Evolutionary conservation across 495 filamentous ascomycete genomes (phyloP), one percentile per base, ranked within the genome.

Genomic region (Rostrohypoxylon terebratum): DNA sequence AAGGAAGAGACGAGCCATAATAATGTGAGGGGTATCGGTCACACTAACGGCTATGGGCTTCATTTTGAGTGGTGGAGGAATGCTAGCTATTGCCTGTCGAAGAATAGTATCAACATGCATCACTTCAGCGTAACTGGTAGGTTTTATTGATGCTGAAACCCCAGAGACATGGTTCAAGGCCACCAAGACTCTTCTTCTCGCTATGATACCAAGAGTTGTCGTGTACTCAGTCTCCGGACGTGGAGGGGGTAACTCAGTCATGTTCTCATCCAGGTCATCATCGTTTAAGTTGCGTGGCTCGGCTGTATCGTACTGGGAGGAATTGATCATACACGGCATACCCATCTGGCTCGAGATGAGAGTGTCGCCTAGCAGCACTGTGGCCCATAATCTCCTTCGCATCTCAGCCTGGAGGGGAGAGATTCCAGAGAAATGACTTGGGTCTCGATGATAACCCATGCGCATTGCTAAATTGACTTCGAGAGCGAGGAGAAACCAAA

Each of bases 81-180:
- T 73, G 33, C 57, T 79, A n/a, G 59, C 62, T 14, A 67, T 72
- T 0, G 75, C 78, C 4, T 79, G 77, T 59, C 79, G 73, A n/a
- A 85, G 53, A 6, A 77, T 69, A 5, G 47, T 31, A 55, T 86
- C 83, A 31, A 82, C 68, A 25, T 66, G 75, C 71, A 82, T 78
- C n/a, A 84, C 77, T 23, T 82, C 78, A 2, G 59, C 59, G 62
- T 83, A 81, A 7, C 57, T 64, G 20, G 63, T 69, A 20, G 70
- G 63, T 16, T 77, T 73, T 4, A 78, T 71, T 7, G 71, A 68
- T 48, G 66, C 58, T 34, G 75, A 74, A 44, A 80, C 58, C 59
- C 80, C 76, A n/a, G 75, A 66, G 7, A 87, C 82, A 36, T 81
- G 78, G 9, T 82, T 83, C 53, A 87, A 83, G 8, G 77, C 73